Evolutionary conservation across 164 flowering plant species (phyloP), one percentile per base, ranked within the genome.

Genomic region (Liquidambar formosana): DNA sequence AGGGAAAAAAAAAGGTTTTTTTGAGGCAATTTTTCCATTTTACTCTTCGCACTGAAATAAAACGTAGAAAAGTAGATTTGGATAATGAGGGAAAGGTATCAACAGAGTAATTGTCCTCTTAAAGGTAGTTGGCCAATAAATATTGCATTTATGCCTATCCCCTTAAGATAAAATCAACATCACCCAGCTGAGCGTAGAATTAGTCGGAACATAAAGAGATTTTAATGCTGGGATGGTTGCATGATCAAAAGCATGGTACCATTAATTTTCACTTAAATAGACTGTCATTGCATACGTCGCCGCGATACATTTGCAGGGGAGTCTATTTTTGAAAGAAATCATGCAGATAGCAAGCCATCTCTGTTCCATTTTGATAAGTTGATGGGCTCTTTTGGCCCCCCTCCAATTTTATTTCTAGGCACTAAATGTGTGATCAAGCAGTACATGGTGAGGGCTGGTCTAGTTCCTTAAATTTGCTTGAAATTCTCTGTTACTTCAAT

Each of bases 351-450:
- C 69, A 59, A 76, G 51, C 59, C 5, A 18, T 63, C 46, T 45
- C 25, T 33, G 18, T 60, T 27, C 41, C 23, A 14, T 33, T 63
- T 63, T 46, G 60, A 63, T 69, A 64, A 66, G 22, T 16, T 61
- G n/a, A 61, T 65, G 41, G 28, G 13, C 57, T 62, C 69, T 54
- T 75, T 65, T 63, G 63, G 46, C 41, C 52, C 63, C 68, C 33
- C 73, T 68, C 87, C 78, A 78, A 80, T 79, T 83, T 83, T 83
- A 79, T 85, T 80, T 82, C 73, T 54, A 65, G 77, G 86, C 90
- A 85, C 84, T 74, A 70, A 75, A 60, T 59, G 95, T 80, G 86
- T 85, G 90, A 89, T 61, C 68, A 21, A 68, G 63, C 64, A 57
- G 52, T 62, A 65, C 63, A 72, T 71, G n/a, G 61, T n/a, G n/a